Percentiles rank a stretch among this genome's conserved stretches.
Conservation (phyloP, 2,329 filamentous ascomycete genomes). For the Venturia effusa region DNA sequence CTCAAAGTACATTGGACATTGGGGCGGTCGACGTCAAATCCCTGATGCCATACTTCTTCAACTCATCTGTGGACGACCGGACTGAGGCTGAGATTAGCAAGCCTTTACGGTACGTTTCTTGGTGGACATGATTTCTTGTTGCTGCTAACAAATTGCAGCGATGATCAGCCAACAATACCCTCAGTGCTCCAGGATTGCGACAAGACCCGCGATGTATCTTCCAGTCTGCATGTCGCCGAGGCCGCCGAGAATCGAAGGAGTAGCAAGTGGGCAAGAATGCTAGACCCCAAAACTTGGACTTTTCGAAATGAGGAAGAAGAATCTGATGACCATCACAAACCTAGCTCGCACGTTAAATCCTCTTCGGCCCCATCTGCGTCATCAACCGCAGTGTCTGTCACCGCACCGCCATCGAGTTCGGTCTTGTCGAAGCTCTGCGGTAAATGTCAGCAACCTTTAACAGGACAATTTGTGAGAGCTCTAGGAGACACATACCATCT, state of each 20-base stretch:
- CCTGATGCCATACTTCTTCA: neutral
- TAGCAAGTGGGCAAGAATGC: neutral
- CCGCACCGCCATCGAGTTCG: neutral
- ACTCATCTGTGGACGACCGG: neutral
- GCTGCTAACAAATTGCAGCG: neutral
- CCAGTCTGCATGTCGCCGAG: neutral
- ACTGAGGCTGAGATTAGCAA: neutral
- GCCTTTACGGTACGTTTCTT: neutral
- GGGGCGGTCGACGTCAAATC: neutral
- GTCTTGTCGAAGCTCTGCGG: conserved; percentile 44
- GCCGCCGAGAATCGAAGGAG: neutral
- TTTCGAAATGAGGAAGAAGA: neutral
- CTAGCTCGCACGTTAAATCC: neutral
- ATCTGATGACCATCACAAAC: neutral
- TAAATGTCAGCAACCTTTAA: conserved; percentile 79
- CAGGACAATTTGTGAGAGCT: conserved; percentile 91
- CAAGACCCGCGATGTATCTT: neutral
- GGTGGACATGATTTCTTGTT: neutral
- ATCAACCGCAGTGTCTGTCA: neutral
- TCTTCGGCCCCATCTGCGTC: neutral
- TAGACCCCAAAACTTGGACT: neutral
- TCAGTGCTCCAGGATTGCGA: neutral
- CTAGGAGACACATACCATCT: conserved; percentile 90
- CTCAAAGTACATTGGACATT: no score
- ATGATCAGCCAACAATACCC: neutral